Conservation (phyloP, 1,284 basidiomycete genomes). For the Trametes sp. region DNA sequence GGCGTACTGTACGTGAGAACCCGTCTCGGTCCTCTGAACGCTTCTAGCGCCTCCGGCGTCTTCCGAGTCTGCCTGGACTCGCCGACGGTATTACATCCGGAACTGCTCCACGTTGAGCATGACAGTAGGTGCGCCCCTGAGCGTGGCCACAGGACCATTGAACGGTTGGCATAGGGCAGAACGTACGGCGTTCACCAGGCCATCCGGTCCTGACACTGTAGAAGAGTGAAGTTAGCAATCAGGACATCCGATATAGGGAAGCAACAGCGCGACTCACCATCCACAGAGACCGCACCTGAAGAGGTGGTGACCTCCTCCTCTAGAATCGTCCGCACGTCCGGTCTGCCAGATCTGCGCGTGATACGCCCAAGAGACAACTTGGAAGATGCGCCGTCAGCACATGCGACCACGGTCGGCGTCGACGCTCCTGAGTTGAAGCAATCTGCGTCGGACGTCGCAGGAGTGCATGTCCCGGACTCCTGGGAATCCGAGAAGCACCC, state of each 20-base stretch:
- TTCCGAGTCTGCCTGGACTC: no score
- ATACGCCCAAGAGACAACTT: neutral
- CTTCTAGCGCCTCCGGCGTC: neutral
- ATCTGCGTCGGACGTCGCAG: constrained; percentile 8
- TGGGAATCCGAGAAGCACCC: neutral
- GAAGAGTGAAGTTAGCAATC: neutral
- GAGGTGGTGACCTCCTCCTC: constrained; percentile 26
- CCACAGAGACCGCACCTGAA: constrained; percentile 28
- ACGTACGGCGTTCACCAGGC: constrained; percentile 25
- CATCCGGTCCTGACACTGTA: constrained; percentile 30
- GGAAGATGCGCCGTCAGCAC: constrained; percentile 2
- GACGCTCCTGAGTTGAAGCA: constrained; percentile 7
- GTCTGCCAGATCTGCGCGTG: constrained; percentile 13
- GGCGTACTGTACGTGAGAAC: neutral
- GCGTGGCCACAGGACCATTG: constrained; percentile 20
- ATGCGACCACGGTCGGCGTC: constrained; percentile 5
- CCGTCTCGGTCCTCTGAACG: neutral
- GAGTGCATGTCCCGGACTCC: constrained; percentile 14
- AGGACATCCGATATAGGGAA: neutral
- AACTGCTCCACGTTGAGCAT: constrained; percentile 34
- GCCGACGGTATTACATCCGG: constrained; percentile 19
- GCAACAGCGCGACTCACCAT: constrained; percentile 19
- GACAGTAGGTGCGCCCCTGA: constrained; percentile 27
- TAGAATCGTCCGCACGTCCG: constrained; percentile 27
- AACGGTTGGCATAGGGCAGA: constrained; percentile 25